Evolutionary conservation across 768 basidiomycete species (phyloP), one percentile per base, ranked within the genome.

Genomic region (Neoboletus subvelutipes): DNA sequence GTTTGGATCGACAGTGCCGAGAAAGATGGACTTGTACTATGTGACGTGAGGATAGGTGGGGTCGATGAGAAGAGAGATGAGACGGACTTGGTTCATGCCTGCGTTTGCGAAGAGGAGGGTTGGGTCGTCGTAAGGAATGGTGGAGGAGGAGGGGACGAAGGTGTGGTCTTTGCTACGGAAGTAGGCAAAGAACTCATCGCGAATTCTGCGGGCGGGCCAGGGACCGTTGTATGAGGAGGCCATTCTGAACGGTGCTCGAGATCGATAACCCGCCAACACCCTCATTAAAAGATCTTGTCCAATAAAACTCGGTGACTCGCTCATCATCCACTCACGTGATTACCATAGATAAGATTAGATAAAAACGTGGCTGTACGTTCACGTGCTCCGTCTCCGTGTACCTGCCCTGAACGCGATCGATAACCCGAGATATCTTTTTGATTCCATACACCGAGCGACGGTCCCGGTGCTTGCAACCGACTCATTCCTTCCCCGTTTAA

Each of bases 61-160:
- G 29, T 37, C 0, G 34, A 52, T 24, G 31, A 49, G 13, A 9
- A 55, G 45, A 22, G 29, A 48, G 9, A 47, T n/a, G 45, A 36
- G 47, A 57, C 76, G 36, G 63, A 84, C 90, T 81, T 94, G 92
- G 70, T 94, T 94, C 92, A 94, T 96, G 57, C 97, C 97, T 61
- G 96, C 96, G 79, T 99, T 99, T 56, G 94, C 94, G 66, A 99
- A 99, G 54, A 98, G 85, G 37, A 99, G 80, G 17, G 97, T 98
- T 3, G 96, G 96, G 76, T 98, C 97, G 57, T 98, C 97, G 71
- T 92, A 98, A 2, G 97, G 97, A 61, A 99, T 90, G 39, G 94
- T 96, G 2, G 91, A 81, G 3, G 93, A 95, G 31, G 92, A 94
- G 8, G 89, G 88, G 52, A 94, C 90, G 70, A 92, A 96, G 24